These are phyloP conservation scores for Blastocystis sp. DNA, from an alignment of 352 stramenopile species.

Conservation along the genomic window DNA sequence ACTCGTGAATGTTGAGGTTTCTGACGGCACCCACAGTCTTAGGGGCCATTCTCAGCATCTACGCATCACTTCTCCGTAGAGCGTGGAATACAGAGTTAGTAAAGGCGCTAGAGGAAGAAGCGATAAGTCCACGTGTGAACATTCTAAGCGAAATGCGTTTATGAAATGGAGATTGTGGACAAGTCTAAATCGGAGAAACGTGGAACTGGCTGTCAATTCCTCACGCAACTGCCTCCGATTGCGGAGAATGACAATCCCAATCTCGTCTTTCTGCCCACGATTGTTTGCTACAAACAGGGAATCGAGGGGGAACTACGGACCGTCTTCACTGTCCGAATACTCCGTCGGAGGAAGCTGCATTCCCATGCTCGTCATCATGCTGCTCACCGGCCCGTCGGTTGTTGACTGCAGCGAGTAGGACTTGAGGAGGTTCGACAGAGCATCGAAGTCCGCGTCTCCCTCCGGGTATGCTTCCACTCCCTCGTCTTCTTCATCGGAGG, in stretches of 20 bases:
- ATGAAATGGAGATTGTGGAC: conserved; percentile 27
- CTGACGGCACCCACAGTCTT: conserved; percentile 72
- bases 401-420: conserved; percentile 1
- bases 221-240: background rate
- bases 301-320: background rate
- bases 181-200: conserved; percentile 41
- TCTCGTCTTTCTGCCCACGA: background rate
- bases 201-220: conserved; percentile 15
- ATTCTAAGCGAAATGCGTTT: conserved; percentile 44
- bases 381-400: conserved; percentile 5
- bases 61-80: background rate
- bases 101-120: conserved; percentile 47
- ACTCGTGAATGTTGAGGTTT: conserved; percentile 88
- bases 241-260: too few relatives aligned
- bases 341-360: background rate
- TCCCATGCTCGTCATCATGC: conserved; percentile 42
- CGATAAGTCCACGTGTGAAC: conserved; percentile 63
- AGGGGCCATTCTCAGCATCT: conserved; percentile 65
- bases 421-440: conserved; percentile 32
- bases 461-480: background rate
- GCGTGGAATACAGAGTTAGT: conserved; percentile 33
- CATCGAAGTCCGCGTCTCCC: background rate
- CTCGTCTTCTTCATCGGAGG: background rate
- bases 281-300: background rate
- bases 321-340: background rate